These are phyloP conservation scores for Elongisporangium anandrum DNA, from an alignment of 352 stramenopile genomes.

Conservation along the genomic window DNA sequence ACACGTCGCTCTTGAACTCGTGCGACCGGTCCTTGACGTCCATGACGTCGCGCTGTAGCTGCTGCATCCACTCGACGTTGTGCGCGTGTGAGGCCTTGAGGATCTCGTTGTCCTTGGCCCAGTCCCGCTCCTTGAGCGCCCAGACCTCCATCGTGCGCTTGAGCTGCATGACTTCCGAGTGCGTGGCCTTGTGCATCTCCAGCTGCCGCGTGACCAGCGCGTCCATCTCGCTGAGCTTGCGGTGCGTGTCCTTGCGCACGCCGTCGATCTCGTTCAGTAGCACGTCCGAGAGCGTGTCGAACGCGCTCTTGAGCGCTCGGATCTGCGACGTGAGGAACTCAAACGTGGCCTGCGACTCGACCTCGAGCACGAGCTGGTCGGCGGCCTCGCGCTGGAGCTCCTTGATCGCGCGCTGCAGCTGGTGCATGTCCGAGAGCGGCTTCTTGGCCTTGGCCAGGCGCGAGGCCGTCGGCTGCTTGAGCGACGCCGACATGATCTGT, in stretches of 20 bases:
- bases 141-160: conserved; percentile 79
- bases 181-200: conserved; percentile 56
- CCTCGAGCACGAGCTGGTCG: conserved; percentile 69
- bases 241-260: conserved; percentile 61
- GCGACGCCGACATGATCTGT: conserved; percentile 30
- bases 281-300: conserved; percentile 79
- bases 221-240: conserved; percentile 55
- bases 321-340: conserved; percentile 80
- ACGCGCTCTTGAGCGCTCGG: conserved; percentile 61
- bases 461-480: conserved; percentile 51
- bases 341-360: conserved; percentile 81
- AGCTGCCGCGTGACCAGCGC: conserved; percentile 47
- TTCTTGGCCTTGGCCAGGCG: conserved; percentile 76
- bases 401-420: conserved; percentile 72
- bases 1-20: conserved; percentile 55
- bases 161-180: conserved; percentile 64
- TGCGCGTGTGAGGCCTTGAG: conserved; percentile 77
- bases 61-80: conserved; percentile 86
- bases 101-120: conserved; percentile 85
- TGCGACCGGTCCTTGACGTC: conserved; percentile 74
- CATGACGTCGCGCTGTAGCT: conserved; percentile 77
- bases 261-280: conserved; percentile 69
- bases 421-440: conserved; percentile 76
- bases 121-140: conserved; percentile 77
- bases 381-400: conserved; percentile 69